Conservation (phyloP, 176 grass and related monocot species). For the Carex littledalei region DNA sequence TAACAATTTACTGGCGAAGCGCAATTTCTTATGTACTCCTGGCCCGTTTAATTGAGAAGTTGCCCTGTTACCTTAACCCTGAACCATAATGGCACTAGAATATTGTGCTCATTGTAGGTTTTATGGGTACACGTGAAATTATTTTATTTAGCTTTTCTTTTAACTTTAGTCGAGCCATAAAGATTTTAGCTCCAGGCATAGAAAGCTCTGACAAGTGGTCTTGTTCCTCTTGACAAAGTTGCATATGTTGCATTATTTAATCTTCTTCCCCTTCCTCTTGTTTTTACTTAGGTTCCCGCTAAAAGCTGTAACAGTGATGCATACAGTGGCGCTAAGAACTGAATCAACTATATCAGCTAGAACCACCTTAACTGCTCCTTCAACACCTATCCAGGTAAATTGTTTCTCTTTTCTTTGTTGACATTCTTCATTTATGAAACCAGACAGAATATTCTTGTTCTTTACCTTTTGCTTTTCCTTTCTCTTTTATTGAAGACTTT, state of each 20-base stretch:
- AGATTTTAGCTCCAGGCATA: neutral
- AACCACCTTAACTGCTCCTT: slow-evolving; percentile 31
- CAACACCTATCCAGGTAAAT: slow-evolving; percentile 43
- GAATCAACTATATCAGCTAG: slow-evolving; percentile 68
- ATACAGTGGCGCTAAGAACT: slow-evolving; percentile 86
- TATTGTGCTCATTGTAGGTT: neutral
- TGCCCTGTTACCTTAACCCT: neutral
- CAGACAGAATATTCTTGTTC: neutral
- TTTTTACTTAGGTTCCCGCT: slow-evolving; percentile 61
- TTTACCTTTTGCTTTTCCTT: slow-evolving; percentile 14
- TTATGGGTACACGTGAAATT: neutral
- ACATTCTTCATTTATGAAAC: neutral
- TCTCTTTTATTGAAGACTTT: slow-evolving; percentile 42
- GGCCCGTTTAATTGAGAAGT: neutral
- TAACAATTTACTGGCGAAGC: neutral
- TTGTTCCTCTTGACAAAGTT: neutral
- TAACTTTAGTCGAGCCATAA: neutral
- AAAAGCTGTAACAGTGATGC: slow-evolving; percentile 97
- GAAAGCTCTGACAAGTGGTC: neutral
- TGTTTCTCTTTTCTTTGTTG: neutral
- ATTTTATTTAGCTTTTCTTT: neutral
- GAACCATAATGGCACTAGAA: neutral
- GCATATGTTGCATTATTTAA: neutral
- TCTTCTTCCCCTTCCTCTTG: neutral
- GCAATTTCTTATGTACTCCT: neutral